A percentile compares a stretch with the other conserved stretches of the same genome.
Conservation (phyloP, 108 stramenopile species). For the Pseudonitzschia delicatissima region DNA sequence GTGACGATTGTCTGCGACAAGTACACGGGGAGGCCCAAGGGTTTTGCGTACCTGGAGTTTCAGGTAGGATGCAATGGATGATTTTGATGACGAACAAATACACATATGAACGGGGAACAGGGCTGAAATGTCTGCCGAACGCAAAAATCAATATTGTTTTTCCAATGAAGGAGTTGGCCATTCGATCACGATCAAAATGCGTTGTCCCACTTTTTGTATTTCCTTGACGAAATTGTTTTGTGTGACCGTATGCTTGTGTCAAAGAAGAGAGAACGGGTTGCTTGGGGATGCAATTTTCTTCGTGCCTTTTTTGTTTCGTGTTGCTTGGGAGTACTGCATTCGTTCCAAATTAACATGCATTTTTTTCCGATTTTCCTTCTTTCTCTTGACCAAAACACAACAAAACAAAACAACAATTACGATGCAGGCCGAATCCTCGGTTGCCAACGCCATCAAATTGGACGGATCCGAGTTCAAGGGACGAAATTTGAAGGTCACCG, state of each 20-base stretch:
- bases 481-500: slow-evolving; percentile 86
- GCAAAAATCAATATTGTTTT: too few species aligned
- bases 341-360: slow-evolving; percentile 26
- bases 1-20: slow-evolving; percentile 98
- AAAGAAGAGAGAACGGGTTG: neutral
- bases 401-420: neutral
- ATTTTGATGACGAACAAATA: neutral
- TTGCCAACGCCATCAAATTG: slow-evolving; percentile 91
- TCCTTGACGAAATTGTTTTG: too few species aligned
- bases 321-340: slow-evolving; percentile 2
- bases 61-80: slow-evolving; percentile 46
- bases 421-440: slow-evolving; percentile 69
- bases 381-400: neutral
- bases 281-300: neutral
- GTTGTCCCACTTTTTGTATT: too few species aligned
- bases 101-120: too few species aligned
- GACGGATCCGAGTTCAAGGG: slow-evolving; percentile 94
- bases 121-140: too few species aligned
- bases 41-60: slow-evolving; percentile 82
- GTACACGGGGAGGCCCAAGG: slow-evolving; percentile 90
- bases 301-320: slow-evolving; percentile 5
- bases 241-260: too few species aligned
- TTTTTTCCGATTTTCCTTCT: slow-evolving; percentile 14
- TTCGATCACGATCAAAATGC: too few species aligned
- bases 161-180: too few species aligned